Evolutionary conservation across 225 moss, liverwort and hornwort genomes (phyloP).

Genomic region (Climacium dendroides): DNA sequence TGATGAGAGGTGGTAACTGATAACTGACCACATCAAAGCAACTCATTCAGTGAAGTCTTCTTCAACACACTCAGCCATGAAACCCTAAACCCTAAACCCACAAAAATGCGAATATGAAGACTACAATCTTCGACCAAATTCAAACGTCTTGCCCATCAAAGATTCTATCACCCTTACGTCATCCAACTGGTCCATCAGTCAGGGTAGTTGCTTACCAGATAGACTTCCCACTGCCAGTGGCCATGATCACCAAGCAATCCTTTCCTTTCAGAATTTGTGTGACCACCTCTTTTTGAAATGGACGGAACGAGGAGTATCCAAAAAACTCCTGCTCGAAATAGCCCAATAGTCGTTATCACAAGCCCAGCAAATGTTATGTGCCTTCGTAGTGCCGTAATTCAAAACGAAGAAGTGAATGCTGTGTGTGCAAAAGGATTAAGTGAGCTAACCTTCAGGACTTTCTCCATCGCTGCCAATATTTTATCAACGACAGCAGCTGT

Average conservation of each 20-base stretch:
- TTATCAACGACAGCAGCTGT: background rate
- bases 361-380: background rate
- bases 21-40: conserved; percentile 44
- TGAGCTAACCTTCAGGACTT: conserved; percentile 42
- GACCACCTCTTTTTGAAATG: conserved; percentile 69
- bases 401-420: background rate
- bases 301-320: conserved; percentile 63
- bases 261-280: conserved; percentile 57
- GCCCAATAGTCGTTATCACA: background rate
- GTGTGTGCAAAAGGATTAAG: background rate
- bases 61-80: background rate
- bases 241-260: conserved; percentile 95
- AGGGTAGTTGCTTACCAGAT: conserved; percentile 32
- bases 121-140: background rate
- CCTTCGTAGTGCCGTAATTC: background rate
- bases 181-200: background rate
- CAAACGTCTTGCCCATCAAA: background rate
- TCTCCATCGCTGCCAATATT: conserved; percentile 31
- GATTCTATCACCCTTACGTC: background rate
- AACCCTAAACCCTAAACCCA: background rate
- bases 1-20: conserved; percentile 83
- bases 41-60: background rate
- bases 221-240: conserved; percentile 85
- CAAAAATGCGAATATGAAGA: background rate
- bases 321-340: conserved; percentile 47